Conservation (phyloP, 2,329 filamentous ascomycete genomes). For the Diaporthe citrichinensis region DNA sequence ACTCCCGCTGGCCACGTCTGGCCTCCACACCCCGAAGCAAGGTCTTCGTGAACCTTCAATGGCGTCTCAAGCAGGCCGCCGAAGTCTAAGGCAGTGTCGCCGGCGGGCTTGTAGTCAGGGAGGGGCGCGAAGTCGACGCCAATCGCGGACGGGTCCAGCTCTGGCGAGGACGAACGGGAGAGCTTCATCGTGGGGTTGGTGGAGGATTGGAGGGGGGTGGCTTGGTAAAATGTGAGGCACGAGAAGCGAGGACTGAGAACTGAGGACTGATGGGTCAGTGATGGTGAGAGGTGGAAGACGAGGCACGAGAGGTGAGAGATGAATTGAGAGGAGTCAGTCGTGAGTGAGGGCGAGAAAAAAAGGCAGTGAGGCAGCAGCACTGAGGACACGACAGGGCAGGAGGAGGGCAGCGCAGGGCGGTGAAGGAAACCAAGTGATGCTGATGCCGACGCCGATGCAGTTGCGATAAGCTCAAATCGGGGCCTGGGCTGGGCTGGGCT, state of each 20-base stretch:
- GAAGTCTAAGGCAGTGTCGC: constrained; percentile 72
- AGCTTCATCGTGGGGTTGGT: constrained; percentile 13
- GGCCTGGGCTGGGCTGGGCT: constrained; percentile 5
- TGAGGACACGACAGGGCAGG: background rate
- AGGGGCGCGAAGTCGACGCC: constrained; percentile 72
- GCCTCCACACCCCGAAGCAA: constrained; percentile 90
- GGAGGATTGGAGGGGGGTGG: background rate
- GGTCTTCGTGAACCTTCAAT: constrained; percentile 86
- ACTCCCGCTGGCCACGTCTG: constrained; percentile 96
- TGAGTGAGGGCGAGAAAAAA: background rate
- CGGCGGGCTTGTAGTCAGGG: constrained; percentile 69
- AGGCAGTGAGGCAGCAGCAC: background rate
- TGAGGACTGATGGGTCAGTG: background rate
- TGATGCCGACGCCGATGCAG: constrained; percentile 2
- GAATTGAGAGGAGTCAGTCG: background rate
- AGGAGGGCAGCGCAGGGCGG: constrained; percentile 2
- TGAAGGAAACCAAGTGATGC: constrained; percentile 14
- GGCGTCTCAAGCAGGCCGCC: constrained; percentile 79
- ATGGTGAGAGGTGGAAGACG: background rate
- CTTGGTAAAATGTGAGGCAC: too few species aligned
- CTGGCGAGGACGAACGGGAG: constrained; percentile 41
- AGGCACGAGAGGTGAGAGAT: background rate
- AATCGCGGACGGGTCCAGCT: constrained; percentile 65
- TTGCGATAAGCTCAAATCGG: constrained; percentile 28
- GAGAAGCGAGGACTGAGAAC: background rate